Percentiles rank a stretch among this genome's conserved stretches.
Conservation (phyloP, 2,329 filamentous ascomycete genomes). For the Seiridium unicorne region DNA sequence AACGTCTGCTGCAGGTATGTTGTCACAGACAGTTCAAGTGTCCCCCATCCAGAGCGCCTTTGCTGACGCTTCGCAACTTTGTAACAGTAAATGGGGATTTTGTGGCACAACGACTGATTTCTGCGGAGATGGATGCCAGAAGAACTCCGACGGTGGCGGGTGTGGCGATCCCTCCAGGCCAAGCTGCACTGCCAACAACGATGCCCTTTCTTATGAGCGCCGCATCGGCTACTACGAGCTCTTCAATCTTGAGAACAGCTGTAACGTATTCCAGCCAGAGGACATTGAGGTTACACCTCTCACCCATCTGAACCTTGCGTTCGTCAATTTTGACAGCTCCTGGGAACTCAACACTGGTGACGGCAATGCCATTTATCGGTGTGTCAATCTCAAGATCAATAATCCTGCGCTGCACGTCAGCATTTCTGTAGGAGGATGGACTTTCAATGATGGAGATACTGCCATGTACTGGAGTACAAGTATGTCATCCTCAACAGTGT, state of each 20-base stretch:
- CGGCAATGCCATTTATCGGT: neutral
- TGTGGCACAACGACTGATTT: too few relatives aligned
- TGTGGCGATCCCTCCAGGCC: too few relatives aligned
- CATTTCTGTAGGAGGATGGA: slow-evolving; percentile 8
- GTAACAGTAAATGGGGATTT: too few relatives aligned
- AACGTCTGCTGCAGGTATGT: neutral
- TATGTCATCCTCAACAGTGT: too few relatives aligned
- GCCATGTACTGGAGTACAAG: too few relatives aligned
- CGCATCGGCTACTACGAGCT: slow-evolving; percentile 25
- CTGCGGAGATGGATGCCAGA: too few relatives aligned
- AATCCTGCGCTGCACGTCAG: slow-evolving; percentile 29
- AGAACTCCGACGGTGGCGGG: neutral
- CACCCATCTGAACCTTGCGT: slow-evolving; percentile 33
- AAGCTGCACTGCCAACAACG: neutral
- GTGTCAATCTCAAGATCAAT: slow-evolving; percentile 18
- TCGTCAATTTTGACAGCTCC: slow-evolving; percentile 28
- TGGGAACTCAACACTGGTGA: neutral
- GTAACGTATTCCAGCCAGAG: slow-evolving; percentile 17
- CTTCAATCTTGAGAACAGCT: slow-evolving; percentile 14
- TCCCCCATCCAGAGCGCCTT: too few relatives aligned
- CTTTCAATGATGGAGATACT: neutral
- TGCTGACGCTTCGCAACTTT: too few relatives aligned
- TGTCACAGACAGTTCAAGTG: too few relatives aligned
- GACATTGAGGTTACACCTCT: slow-evolving; percentile 22
- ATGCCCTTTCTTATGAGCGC: neutral